These are phyloP conservation scores for Trichocomaceae sp. DNA, from an alignment of 2,329 filamentous ascomycete species.

Conservation along the genomic window DNA sequence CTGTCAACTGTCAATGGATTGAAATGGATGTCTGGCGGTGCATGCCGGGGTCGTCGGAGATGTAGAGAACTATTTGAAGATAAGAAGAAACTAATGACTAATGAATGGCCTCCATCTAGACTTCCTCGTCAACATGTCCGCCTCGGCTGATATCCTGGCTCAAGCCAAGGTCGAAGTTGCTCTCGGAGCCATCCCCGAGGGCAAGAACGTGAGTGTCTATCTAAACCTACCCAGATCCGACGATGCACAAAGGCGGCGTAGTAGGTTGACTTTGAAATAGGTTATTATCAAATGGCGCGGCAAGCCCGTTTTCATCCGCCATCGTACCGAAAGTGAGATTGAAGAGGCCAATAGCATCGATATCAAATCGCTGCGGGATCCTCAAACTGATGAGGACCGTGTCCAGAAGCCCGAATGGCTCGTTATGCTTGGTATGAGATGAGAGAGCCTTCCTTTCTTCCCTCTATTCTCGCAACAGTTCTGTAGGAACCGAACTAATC, in stretches of 20 bases:
- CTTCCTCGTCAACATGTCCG: constrained; percentile 99
- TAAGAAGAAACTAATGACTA: constrained; percentile 22
- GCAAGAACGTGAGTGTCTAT: constrained; percentile 85
- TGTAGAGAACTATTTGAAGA: constrained; percentile 2
- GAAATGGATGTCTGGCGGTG: background rate
- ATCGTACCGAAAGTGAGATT: constrained; percentile 91
- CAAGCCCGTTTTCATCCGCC: constrained; percentile 99
- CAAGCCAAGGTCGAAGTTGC: constrained; percentile 99
- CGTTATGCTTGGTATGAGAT: constrained; percentile 91
- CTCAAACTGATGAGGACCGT: constrained; percentile 82
- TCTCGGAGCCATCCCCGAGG: constrained; percentile 85
- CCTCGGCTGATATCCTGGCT: constrained; percentile 94
- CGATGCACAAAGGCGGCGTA: background rate
- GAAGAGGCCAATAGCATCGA: constrained; percentile 87
- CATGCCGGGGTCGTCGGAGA: background rate
- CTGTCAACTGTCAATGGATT: background rate
- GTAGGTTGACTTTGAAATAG: constrained; percentile 39
- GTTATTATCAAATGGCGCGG: constrained; percentile 99
- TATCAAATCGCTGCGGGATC: constrained; percentile 78
- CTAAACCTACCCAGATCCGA: background rate
- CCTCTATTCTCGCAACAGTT: background rate
- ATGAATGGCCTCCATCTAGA: constrained; percentile 50
- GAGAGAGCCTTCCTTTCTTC: background rate
- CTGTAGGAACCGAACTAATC: no score
- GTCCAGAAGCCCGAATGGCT: constrained; percentile 99